Evolutionary conservation across 139 green algal genomes (phyloP), one percentile per base, ranked within the genome.

Genomic region (Trebouxia sp.): DNA sequence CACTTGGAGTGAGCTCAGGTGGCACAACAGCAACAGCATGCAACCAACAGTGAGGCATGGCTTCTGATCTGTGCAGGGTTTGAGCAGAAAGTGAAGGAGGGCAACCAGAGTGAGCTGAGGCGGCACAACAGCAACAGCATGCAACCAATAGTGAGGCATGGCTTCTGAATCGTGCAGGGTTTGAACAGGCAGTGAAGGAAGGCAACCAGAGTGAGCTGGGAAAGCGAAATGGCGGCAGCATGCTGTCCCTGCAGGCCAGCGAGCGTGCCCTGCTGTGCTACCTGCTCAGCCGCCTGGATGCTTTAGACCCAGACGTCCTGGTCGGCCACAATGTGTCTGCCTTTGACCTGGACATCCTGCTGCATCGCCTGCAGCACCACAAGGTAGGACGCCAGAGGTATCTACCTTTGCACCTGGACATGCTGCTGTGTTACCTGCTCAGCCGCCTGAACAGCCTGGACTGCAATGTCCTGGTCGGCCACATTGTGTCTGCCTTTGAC

Each of bases 291-390:
- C 87, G 87, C 28, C 81, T 99, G 78, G 75, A 83, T 37, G 51
- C 53, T 0, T 76, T 99, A 20, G 97, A 99, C 80, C 86, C 93
- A 6, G 97, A 99, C 85, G 93, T 98, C 70, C 80, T 98, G 30
- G 93, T 98, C 39, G 97, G 97, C 10, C 97, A 99, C 91, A 98
- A 99, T 90, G 90, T 99, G 70, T 83, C 87, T 5, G 92, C 85
- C 15, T 97, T 94, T 51, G 95, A 99, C 82, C 87, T 99, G 51
- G 89, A 93, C 75, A 87, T 98, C 22, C 90, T 99, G 53, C 89
- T 99, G 66, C 87, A 95, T 51, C 92, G 97, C 56, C 87, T 99
- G 84, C 90, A 98, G 87, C 86, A 94, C 65, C 92, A 94, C 87
- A 97, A 97, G 92, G 93, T 94, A 48, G 7, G 43, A 6, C 26